Base-by-base conservation (phyloP, 169 alveolate genomes). In the Theileria equi region DNA sequence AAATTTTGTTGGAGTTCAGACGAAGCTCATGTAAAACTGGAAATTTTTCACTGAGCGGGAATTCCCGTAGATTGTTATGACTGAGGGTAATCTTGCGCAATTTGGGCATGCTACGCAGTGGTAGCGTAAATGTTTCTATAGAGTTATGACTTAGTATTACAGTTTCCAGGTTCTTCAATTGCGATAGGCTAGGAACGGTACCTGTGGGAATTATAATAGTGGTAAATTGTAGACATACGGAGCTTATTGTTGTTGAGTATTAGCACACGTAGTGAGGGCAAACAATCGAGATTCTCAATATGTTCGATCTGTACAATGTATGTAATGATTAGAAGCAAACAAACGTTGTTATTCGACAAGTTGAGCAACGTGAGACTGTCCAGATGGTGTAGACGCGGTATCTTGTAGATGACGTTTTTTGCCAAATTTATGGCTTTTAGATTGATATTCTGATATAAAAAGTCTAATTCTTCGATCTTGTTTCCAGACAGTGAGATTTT, bases 31-130 rank as follows among this genome's bases (percentile, higher is more conserved):
- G 50, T 5, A 73, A 47, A 45, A 17, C 62, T 26, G 83, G 83
- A 43, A 34, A 17, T 29, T 62, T 62, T 52, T 52, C 70, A 5
- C 72, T 38, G 13, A 73, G 4, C 21, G 83, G 83, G 59, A 73
- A 73, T 43, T 73, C 83, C 59, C 91, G 70, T 26, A 84, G 53
- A 29, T 10, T 63, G 60, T 84, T 84, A 60, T 73, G 78, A 48
- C 87, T 67, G 16, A 84, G 78, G 0, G 91, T 68, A 13, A 84
- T 79, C 59, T 84, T 84, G 48, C 50, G 52, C 34, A 84, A 68
- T 25, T 79, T 73, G 53, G 21, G 31, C 88, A 79, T 84, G 43
- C 49, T 45, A 40, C 45, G 66, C 21, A 80, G 16, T 13, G 91
- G 91, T 60, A 64, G 31, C 32, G 57, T 57, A 32, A 84, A 64